Percentiles rank a stretch among this genome's conserved stretches.
Evolutionary conservation across 495 filamentous ascomycete genomes (phyloP).

Genomic region (Thozetella sp.): DNA sequence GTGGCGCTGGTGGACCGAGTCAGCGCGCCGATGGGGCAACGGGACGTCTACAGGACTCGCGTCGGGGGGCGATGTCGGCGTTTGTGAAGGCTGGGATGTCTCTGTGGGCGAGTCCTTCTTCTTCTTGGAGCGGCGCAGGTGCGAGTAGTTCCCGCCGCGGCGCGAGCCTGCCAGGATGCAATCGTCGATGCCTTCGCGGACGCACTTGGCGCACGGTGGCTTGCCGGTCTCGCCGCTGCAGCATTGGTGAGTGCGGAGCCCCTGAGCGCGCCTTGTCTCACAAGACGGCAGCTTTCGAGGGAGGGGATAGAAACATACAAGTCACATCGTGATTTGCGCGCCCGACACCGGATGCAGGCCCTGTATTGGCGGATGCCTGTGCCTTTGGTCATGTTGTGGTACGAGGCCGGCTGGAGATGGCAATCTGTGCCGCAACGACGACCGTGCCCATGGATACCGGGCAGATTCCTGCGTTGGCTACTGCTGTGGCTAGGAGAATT

Average conservation of each 20-base stretch:
- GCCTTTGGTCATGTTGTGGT: neutral
- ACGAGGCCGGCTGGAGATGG: neutral
- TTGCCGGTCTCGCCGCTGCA: slow-evolving; percentile 2
- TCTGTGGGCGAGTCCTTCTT: neutral
- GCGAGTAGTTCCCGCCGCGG: neutral
- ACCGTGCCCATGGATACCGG: too few relatives aligned
- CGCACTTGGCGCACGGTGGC: neutral
- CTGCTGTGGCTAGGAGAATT: too few relatives aligned
- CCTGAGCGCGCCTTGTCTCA: neutral
- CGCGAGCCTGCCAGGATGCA: slow-evolving; percentile 2
- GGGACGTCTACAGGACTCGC: neutral
- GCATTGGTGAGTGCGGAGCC: neutral
- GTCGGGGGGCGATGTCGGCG: neutral
- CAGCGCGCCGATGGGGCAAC: too few relatives aligned
- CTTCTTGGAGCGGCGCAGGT: neutral
- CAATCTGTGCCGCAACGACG: too few relatives aligned
- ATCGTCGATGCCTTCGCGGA: neutral
- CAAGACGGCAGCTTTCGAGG: neutral
- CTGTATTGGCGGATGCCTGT: neutral
- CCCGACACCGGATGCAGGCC: slow-evolving; percentile 1
- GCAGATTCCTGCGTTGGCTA: too few relatives aligned
- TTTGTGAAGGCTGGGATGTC: neutral
- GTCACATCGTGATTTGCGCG: neutral
- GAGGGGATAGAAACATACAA: neutral
- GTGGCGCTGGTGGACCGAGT: neutral